Evolutionary conservation across 306 rosid genomes (phyloP), one percentile per base, ranked within the genome.

Genomic region (Pterocarpus macrocarpus): DNA sequence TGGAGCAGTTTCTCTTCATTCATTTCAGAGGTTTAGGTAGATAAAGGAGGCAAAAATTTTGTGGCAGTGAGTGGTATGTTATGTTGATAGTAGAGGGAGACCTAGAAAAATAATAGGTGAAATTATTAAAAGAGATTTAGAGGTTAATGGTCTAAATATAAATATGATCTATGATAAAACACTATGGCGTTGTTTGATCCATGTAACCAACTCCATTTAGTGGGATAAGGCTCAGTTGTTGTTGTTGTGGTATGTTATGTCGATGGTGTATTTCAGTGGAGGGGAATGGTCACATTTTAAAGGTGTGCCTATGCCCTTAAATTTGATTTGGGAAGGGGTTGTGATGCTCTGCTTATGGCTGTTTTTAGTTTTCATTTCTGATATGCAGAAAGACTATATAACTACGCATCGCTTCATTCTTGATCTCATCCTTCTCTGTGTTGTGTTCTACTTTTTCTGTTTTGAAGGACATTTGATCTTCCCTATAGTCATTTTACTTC

Each of bases 401-500:
- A 16, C 28, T 16, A 4, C 3, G 5, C 41, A 4, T 57, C 55
- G 66, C 53, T 56, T 73, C 57, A 47, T 33, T 10, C 39, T 45
- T 13, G 38, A 35, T 10, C 61, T 58, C 0, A 10, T 41, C 11
- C 34, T 33, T 28, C 34, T 62, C 52, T 35, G 10, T 67, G 28
- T 56, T 50, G 35, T 39, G 61, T 44, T 69, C 63, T 68, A 33
- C 36, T 30, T 58, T 65, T 44, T 35, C 28, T 68, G 66, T 49
- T 75, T 65, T 22, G 76, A 66, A 66, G 38, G 64, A 68, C 77
- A 39, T 69, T 57, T 41, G 17, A 50, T 70, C 63, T 35, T 62
- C 55, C 44, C 73, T 53, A 7, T 77, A 11, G 66, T 70, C 38
- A 11, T 76, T 69, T 4, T 36, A 4, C 41, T 32, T 66, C 30